Evolutionary conservation across 192 early-diverging fungal genomes (phyloP).

Genomic region (Coemansia sp.): DNA sequence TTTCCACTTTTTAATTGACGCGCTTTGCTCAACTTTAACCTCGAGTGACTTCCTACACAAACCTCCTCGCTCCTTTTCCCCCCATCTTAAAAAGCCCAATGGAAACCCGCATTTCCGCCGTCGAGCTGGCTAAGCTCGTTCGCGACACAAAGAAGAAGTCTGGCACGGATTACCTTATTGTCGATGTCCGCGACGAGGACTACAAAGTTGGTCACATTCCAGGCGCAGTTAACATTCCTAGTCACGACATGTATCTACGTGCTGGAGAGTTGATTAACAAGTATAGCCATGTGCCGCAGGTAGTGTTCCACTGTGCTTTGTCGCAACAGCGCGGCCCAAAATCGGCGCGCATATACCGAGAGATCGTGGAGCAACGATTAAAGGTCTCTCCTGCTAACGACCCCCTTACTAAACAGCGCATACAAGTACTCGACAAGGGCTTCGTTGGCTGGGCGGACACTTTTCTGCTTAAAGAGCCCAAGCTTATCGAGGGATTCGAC

Average conservation of each 20-base stretch:
- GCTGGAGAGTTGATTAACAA: slow-evolving; percentile 51
- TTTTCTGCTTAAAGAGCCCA: slow-evolving; percentile 55
- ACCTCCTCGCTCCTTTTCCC: not conserved
- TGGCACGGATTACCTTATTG: slow-evolving; percentile 68
- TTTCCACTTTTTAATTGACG: slow-evolving; percentile 1
- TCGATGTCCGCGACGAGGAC: slow-evolving; percentile 70
- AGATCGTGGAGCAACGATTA: slow-evolving; percentile 35
- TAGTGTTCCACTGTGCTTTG: slow-evolving; percentile 86
- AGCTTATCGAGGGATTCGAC: slow-evolving; percentile 62
- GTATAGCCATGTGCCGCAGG: slow-evolving; percentile 58
- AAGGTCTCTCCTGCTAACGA: slow-evolving; percentile 7
- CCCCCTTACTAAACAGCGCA: slow-evolving; percentile 36
- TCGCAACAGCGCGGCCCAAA: slow-evolving; percentile 83
- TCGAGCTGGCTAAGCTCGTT: slow-evolving; percentile 58
- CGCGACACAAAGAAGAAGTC: slow-evolving; percentile 58
- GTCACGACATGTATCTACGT: slow-evolving; percentile 57
- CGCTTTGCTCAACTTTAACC: not conserved
- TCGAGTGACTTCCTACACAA: not conserved
- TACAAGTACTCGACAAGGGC: slow-evolving; percentile 65
- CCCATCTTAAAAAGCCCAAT: slow-evolving; percentile 4
- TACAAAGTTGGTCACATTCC: slow-evolving; percentile 76
- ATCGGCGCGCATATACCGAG: slow-evolving; percentile 63
- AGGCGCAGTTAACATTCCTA: slow-evolving; percentile 72
- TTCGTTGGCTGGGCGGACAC: slow-evolving; percentile 64
- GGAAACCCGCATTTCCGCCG: slow-evolving; percentile 16